Evolutionary conservation across 768 basidiomycete genomes (phyloP).

Genomic region (Boletus bicolor): DNA sequence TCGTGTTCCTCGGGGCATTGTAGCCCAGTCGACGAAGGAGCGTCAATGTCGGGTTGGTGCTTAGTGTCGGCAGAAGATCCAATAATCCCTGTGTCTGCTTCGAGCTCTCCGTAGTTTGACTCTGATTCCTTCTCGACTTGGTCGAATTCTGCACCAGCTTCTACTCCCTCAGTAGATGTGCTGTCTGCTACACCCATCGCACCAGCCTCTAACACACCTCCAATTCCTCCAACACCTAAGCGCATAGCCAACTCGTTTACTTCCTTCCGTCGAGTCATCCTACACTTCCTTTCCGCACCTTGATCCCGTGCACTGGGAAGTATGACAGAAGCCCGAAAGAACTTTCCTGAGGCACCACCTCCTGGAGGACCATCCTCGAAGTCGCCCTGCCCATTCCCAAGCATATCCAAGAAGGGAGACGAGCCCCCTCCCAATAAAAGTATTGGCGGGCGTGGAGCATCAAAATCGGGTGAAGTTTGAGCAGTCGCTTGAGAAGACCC

Average conservation of each 20-base stretch:
- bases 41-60: background rate
- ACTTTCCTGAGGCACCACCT: slow-evolving; percentile 28
- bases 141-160: slow-evolving; percentile 1
- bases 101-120: slow-evolving; percentile 12
- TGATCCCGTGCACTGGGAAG: slow-evolving; percentile 61
- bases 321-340: slow-evolving; percentile 69
- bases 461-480: slow-evolving; percentile 25
- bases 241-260: slow-evolving; percentile 80
- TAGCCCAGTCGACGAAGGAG: slow-evolving; percentile 1
- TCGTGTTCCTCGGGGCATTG: slow-evolving; percentile 25
- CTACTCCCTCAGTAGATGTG: background rate
- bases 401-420: slow-evolving; percentile 27
- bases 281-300: slow-evolving; percentile 49
- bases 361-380: slow-evolving; percentile 16
- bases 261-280: slow-evolving; percentile 63
- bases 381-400: slow-evolving; percentile 16
- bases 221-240: slow-evolving; percentile 77
- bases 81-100: slow-evolving; percentile 17
- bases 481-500: slow-evolving; percentile 19
- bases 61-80: slow-evolving; percentile 16
- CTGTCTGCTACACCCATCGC: background rate
- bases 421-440: slow-evolving; percentile 23
- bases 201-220: slow-evolving; percentile 53
- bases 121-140: slow-evolving; percentile 3
- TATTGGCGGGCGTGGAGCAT: slow-evolving; percentile 24